Conservation (phyloP, 257 asterid genomes). For the Plantago major region DNA sequence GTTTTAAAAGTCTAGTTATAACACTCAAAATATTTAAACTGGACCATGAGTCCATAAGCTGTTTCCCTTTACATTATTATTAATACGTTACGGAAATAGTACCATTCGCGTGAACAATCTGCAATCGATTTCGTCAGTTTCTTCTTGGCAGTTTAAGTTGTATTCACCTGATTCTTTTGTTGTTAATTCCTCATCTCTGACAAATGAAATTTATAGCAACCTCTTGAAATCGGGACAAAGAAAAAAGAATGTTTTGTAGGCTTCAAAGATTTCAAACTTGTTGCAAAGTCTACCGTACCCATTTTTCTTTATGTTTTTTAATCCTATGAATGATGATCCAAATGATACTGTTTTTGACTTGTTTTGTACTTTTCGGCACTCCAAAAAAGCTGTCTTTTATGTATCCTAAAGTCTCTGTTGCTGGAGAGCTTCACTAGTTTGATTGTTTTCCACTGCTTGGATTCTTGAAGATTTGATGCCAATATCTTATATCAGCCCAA, state of each 20-base stretch:
- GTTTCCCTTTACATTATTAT: no score
- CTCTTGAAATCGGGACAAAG: slow-evolving; percentile 9
- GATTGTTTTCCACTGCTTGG: background rate
- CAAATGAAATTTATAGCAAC: background rate
- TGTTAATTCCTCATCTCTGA: background rate
- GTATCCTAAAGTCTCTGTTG: background rate
- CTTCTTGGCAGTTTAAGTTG: slow-evolving; percentile 5
- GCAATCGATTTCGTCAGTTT: background rate
- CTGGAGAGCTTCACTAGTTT: background rate
- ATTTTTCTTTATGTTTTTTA: background rate
- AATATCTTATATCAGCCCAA: background rate
- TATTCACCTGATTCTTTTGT: background rate
- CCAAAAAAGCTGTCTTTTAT: background rate
- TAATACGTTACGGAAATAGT: no score
- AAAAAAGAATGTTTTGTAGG: slow-evolving; percentile 12
- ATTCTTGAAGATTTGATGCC: background rate
- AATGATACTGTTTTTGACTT: background rate
- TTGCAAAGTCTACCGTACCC: background rate
- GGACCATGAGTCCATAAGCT: no score
- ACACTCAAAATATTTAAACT: no score
- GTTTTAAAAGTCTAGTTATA: no score
- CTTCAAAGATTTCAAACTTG: slow-evolving; percentile 21
- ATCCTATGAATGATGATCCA: no score
- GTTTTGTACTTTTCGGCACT: slow-evolving; percentile 11
- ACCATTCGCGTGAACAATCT: no score